These are phyloP conservation scores for Xylariaceae sp. DNA, from an alignment of 2,329 filamentous ascomycete species.

Conservation along the genomic window DNA sequence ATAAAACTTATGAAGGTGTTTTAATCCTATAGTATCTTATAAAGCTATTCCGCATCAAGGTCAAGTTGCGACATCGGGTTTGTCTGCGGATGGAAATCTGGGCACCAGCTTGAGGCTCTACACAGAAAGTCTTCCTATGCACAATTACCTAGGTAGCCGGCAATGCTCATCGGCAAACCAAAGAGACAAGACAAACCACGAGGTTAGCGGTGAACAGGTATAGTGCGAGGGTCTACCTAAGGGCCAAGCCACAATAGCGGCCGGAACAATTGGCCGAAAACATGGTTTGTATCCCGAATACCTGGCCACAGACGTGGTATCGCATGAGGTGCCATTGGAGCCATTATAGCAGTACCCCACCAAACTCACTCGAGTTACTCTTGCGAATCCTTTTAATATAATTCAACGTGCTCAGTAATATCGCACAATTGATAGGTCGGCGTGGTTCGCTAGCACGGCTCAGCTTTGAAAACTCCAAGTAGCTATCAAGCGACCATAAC, in stretches of 20 bases:
- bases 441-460: too few species aligned
- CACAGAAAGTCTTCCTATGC: neutral
- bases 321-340: neutral
- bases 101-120: slow-evolving; percentile 1
- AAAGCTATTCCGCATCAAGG: neutral
- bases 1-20: too few species aligned
- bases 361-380: too few species aligned
- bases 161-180: neutral
- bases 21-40: neutral
- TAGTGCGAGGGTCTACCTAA: neutral
- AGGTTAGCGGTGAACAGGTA: neutral
- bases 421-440: neutral
- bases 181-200: neutral
- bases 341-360: neutral
- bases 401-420: neutral
- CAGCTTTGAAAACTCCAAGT: too few species aligned
- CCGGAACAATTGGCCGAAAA: neutral
- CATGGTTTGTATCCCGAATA: neutral
- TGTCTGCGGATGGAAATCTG: too few species aligned
- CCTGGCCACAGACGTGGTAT: slow-evolving; percentile 1
- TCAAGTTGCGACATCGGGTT: neutral
- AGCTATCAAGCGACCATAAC: too few species aligned
- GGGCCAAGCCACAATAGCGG: neutral
- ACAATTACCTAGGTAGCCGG: neutral
- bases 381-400: neutral